Base-by-base conservation (phyloP, 148 eudicot species). In the Diospyros kaki region DNA sequence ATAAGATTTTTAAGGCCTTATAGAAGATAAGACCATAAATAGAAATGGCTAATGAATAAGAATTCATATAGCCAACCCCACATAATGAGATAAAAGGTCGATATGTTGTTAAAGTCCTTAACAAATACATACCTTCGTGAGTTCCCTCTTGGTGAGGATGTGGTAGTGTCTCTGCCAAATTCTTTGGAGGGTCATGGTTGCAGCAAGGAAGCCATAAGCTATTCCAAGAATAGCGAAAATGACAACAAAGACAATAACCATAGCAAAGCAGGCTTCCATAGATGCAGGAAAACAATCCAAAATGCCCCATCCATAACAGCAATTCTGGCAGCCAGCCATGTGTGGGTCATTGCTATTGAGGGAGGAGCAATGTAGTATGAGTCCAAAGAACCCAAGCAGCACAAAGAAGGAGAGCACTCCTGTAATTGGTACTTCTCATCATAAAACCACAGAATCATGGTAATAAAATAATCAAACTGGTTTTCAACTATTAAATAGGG, bases 111-210 rank as follows among this genome's bases (percentile, higher is more conserved):
- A 28, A 28, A 28, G 28, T 28, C 28, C 28, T 28, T 28, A 28
- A 28, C 28, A 44, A 66, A 52, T 39, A 44, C 81, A 2, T 73
- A 90, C 98, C 98, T 93, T 87, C 3, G 98, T 93, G 45, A 93
- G 92, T 84, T 90, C 96, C 79, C 90, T 89, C 85, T 93, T 93
- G 41, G 96, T 88, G 72, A 91, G 94, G 74, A 93, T 93, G 86
- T 93, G 96, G 83, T 91, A 91, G 80, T 93, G 98, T 79, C 96
- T 89, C 81, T 91, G 98, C 98, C 96, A 93, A 53, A 93, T 91
- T 79, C 94, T 91, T 76, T 93, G 98, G 56, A 91, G 69, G 75
- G 90, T 91, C 96, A 91, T 86, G 63, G 94, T 91, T 59, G 94
- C 87, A 78, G 94, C 98, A 73, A 93, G 89, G 74, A 93, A 88